phyloP scores from a whole-genome alignment of 2,329 filamentous ascomycete species.

The Diaporthe sp. region DNA sequence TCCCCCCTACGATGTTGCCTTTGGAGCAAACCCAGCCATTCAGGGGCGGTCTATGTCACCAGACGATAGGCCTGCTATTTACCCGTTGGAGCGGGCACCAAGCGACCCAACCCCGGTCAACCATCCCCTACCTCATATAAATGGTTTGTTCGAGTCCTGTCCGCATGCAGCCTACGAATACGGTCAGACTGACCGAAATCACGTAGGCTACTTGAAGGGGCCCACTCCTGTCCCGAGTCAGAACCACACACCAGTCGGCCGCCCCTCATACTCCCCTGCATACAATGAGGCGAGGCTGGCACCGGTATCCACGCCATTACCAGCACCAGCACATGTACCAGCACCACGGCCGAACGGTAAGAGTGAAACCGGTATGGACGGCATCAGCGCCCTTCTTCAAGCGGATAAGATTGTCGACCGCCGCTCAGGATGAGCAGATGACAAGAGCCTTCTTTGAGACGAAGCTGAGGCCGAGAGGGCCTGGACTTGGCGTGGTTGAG shows the following conservation, averaged over 20 bases:
- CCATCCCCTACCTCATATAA: slow-evolving; percentile 31
- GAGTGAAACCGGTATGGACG: slow-evolving; percentile 56
- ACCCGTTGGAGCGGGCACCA: slow-evolving; percentile 20
- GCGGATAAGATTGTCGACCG: slow-evolving; percentile 70
- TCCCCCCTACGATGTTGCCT: slow-evolving; percentile 28
- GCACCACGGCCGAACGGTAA: slow-evolving; percentile 38
- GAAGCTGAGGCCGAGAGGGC: background rate
- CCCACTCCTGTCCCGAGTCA: slow-evolving; percentile 19
- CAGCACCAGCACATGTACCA: background rate
- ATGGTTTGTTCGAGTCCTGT: slow-evolving; percentile 31
- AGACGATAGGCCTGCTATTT: slow-evolving; percentile 25
- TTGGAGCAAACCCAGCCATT: slow-evolving; percentile 12
- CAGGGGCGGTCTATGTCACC: slow-evolving; percentile 35
- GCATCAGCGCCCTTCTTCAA: slow-evolving; percentile 67
- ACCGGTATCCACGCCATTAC: slow-evolving; percentile 32
- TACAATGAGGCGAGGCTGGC: slow-evolving; percentile 19
- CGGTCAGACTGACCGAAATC: background rate
- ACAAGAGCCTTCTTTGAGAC: background rate
- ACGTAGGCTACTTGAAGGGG: slow-evolving; percentile 39
- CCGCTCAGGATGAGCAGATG: slow-evolving; percentile 37
- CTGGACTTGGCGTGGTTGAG: background rate
- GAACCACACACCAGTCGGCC: background rate
- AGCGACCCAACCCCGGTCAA: slow-evolving; percentile 24
- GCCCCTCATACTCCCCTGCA: slow-evolving; percentile 29
- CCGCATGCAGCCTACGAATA: background rate